A percentile compares a stretch with the other conserved stretches of the same genome.
Evolutionary conservation across 2,329 filamentous ascomycete genomes (phyloP).

Genomic region (Trichoderma arundinaceum): DNA sequence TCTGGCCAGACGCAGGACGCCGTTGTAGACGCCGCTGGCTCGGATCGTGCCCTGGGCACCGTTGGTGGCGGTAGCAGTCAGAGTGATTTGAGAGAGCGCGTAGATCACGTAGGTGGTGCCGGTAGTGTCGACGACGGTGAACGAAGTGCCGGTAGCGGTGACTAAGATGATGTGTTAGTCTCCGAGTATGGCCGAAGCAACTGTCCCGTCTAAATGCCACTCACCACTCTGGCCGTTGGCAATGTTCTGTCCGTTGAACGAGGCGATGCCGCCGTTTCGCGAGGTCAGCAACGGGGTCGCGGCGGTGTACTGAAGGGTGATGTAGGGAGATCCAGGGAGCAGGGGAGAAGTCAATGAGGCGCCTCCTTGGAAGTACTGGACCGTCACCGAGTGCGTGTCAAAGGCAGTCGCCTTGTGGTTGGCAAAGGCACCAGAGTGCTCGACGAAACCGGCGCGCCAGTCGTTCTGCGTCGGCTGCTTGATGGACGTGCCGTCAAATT

Average conservation of each 20-base stretch:
- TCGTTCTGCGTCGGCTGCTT: conserved; percentile 37
- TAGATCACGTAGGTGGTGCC: conserved; percentile 37
- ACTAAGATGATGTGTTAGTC: conserved; percentile 17
- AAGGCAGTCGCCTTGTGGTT: conserved; percentile 38
- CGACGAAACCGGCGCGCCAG: conserved; percentile 37
- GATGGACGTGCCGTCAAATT: conserved; percentile 38
- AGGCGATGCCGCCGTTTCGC: conserved; percentile 34
- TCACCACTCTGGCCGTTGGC: conserved; percentile 33
- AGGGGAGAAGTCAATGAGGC: conserved; percentile 35
- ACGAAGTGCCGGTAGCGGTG: conserved; percentile 35
- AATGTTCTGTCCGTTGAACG: conserved; percentile 36
- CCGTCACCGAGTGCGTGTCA: conserved; percentile 36
- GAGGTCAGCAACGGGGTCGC: conserved; percentile 35
- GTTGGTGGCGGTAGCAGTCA: conserved; percentile 35
- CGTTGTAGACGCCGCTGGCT: conserved; percentile 33
- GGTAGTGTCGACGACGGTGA: conserved; percentile 36
- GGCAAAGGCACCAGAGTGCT: conserved; percentile 36
- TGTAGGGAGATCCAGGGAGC: conserved; percentile 37
- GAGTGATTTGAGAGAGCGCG: conserved; percentile 35
- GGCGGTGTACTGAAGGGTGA: conserved; percentile 36
- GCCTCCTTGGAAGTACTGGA: conserved; percentile 37
- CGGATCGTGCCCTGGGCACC: conserved; percentile 33
- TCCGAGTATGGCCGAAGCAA: no score
- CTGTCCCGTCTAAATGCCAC: background rate
- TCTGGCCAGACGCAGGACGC: conserved; percentile 36